Evolutionary conservation across 768 basidiomycete genomes (phyloP), one percentile per base, ranked within the genome.

Genomic region (Trametes cubensis): DNA sequence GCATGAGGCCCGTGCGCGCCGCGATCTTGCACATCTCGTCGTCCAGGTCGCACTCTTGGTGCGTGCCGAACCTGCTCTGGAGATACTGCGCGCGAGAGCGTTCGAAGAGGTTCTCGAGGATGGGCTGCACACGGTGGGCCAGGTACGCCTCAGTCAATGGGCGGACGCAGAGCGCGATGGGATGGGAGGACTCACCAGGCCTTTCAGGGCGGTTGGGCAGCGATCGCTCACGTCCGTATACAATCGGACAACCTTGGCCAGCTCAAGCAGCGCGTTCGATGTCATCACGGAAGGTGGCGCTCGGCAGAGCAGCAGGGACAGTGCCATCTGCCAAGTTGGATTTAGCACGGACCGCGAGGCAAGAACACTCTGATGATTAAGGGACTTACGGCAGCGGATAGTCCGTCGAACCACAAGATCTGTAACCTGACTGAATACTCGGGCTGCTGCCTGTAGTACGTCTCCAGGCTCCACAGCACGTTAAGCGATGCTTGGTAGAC

Each of bases 351-450:
- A 40, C 23, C 34, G 48, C 6, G 14, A 18, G 20, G 58, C 20
- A 18, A 13, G 45, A 47, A n/a, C 34, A 15, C 18, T 18, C 28
- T 21, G n/a, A 40, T 25, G 38, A 21, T 47, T 34, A 34, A 60
- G 46, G 62, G 45, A 78, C 86, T 73, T 70, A 88, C 88, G 61
- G 85, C 85, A 8, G 86, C 86, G 46, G 88, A 88, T 70, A 88
- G 89, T 20, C 83, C 78, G 68, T 90, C 88, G 61, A 87, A 86
- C 89, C 89, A 92, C 67, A 88, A 84, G 70, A 85, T 82, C 72
- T 88, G 79, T 66, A 88, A 87, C 30, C 89, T 80, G 54, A 81
- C 81, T 63, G 83, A 84, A 52, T 90, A 72, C 65, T 85, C 82
- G 8, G 84, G 81, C 69, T 88, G 83, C 62, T 81, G 78, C 41